Conservation (phyloP, 495 filamentous ascomycete species). For the Penicillium daleae region DNA sequence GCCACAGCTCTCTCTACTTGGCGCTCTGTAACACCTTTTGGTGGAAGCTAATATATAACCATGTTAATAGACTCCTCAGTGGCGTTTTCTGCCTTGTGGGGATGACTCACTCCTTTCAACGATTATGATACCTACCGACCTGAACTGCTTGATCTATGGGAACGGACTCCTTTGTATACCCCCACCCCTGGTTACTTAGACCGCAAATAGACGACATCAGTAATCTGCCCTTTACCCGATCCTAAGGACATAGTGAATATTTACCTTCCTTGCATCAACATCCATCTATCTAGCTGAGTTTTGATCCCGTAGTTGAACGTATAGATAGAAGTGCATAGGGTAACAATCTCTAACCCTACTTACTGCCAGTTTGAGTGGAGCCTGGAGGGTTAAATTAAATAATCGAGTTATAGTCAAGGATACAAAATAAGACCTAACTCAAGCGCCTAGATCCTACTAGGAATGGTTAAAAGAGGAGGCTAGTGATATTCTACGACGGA, state of each 20-base stretch:
- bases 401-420: constrained; percentile 34
- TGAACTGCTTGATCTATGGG: constrained; percentile 11
- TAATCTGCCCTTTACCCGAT: constrained; percentile 22
- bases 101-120: constrained; percentile 21
- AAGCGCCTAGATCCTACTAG: constrained; percentile 34
- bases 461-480: constrained; percentile 18
- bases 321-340: constrained; percentile 39
- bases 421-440: constrained; percentile 36
- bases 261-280: constrained; percentile 20
- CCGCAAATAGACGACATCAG: constrained; percentile 25
- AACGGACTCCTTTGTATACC: constrained; percentile 18
- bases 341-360: constrained; percentile 36
- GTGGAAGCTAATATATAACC: constrained; percentile 21
- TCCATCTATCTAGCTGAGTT: constrained; percentile 3
- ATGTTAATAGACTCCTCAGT: constrained; percentile 23
- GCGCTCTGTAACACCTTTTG: constrained; percentile 9
- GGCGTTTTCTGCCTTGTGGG: constrained; percentile 22
- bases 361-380: constrained; percentile 45
- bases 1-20: constrained; percentile 16
- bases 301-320: constrained; percentile 18
- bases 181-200: constrained; percentile 27
- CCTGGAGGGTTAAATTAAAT: constrained; percentile 38
- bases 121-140: constrained; percentile 20
- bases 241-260: constrained; percentile 20
- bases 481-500: constrained; percentile 16